phyloP scores from a whole-genome alignment of 495 filamentous ascomycete genomes.

The Delitschia confertaspora region DNA sequence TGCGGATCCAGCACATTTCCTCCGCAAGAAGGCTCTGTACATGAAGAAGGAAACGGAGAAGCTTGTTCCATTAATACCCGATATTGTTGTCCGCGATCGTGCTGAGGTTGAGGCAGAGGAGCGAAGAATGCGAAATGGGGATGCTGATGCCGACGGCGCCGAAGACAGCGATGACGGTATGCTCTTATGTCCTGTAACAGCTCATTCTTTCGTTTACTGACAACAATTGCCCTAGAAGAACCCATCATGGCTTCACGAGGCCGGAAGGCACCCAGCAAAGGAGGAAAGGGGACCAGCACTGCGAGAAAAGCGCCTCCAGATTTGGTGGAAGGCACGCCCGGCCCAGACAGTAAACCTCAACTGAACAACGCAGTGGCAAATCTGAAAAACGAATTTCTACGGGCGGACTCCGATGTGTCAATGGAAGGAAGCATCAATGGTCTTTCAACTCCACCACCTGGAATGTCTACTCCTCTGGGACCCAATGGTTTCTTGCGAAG shows the following conservation, averaged over 20 bases:
- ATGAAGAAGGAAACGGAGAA: slow-evolving; percentile 98
- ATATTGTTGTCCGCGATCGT: slow-evolving; percentile 77
- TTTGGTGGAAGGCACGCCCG: slow-evolving; percentile 61
- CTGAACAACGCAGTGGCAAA: slow-evolving; percentile 41
- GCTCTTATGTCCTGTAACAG: slow-evolving; percentile 6
- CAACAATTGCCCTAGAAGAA: slow-evolving; percentile 41
- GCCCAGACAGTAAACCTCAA: slow-evolving; percentile 53
- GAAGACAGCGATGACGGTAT: slow-evolving; percentile 79
- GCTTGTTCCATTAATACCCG: slow-evolving; percentile 87
- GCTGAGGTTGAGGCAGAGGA: slow-evolving; percentile 97
- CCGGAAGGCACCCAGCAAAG: slow-evolving; percentile 75
- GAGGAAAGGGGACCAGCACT: slow-evolving; percentile 64
- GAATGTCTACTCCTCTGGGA: slow-evolving; percentile 68
- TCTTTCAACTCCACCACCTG: slow-evolving; percentile 72
- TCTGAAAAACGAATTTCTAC: slow-evolving; percentile 40
- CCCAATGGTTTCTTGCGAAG: slow-evolving; percentile 54
- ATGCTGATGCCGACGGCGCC: slow-evolving; percentile 65
- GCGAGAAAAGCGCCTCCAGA: slow-evolving; percentile 59
- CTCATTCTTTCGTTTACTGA: slow-evolving; percentile 10
- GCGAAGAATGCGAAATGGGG: slow-evolving; percentile 62
- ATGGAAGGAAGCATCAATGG: slow-evolving; percentile 71
- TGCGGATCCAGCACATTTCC: slow-evolving; percentile 71
- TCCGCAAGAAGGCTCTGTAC: slow-evolving; percentile 86
- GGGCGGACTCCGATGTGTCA: slow-evolving; percentile 54
- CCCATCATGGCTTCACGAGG: slow-evolving; percentile 96